Percentiles rank a stretch among this genome's conserved stretches.
Evolutionary conservation across 1,139 yeast genomes (phyloP).

Genomic region (Lodderomyces elongisporus): DNA sequence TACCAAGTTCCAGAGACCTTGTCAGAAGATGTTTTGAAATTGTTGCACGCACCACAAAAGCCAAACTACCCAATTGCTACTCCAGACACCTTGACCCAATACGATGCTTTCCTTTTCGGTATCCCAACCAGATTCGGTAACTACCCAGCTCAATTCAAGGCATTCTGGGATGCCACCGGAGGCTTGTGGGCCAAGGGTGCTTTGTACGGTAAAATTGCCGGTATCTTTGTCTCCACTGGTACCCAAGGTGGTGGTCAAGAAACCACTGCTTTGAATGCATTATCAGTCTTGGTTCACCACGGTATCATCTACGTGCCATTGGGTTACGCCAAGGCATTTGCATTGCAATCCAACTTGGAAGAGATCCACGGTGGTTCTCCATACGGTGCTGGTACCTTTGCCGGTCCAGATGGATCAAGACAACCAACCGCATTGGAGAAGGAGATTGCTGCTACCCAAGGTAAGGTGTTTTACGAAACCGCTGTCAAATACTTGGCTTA

Average conservation of each 20-base stretch:
- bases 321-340: conserved; percentile 37
- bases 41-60: conserved; percentile 34
- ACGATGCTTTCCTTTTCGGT: conserved; percentile 49
- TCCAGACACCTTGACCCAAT: conserved; percentile 29
- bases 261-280: conserved; percentile 31
- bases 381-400: conserved; percentile 49
- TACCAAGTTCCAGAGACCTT: conserved; percentile 49
- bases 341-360: conserved; percentile 25
- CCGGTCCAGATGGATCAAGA: conserved; percentile 48
- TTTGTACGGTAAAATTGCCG: conserved; percentile 44
- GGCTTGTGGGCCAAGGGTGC: conserved; percentile 49
- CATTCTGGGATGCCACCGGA: conserved; percentile 45
- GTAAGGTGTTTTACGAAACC: conserved; percentile 32
- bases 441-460: conserved; percentile 38
- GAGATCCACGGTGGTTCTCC: conserved; percentile 47
- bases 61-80: conserved; percentile 37
- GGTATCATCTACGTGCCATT: conserved; percentile 49
- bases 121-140: conserved; percentile 49
- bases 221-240: conserved; percentile 43
- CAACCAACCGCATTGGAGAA: conserved; percentile 36
- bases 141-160: conserved; percentile 40
- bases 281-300: conserved; percentile 42
- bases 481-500: conserved; percentile 24
- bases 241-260: conserved; percentile 48
- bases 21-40: conserved; percentile 32